Evolutionary conservation across 306 rosid species (phyloP).

Genomic region (Elaeagnus macrophylla): DNA sequence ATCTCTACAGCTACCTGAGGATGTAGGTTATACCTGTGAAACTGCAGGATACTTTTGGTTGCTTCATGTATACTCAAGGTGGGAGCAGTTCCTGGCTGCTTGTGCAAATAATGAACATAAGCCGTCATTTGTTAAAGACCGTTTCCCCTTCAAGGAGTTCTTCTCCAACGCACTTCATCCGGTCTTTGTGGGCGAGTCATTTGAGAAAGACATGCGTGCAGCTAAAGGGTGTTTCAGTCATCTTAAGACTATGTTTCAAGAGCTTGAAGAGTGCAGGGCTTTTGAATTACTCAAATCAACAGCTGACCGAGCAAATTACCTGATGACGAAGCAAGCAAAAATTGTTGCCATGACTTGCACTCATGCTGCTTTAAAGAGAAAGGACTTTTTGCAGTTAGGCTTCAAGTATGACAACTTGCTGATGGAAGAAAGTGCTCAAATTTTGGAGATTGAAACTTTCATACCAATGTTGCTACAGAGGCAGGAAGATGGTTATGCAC

Average conservation of each 20-base stretch:
- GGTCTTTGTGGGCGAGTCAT: conserved; percentile 71
- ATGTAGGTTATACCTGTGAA: conserved; percentile 97
- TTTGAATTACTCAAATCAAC: conserved; percentile 93
- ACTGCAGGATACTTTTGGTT: conserved; percentile 99
- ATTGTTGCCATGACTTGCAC: conserved; percentile 99
- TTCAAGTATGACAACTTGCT: conserved; percentile 97
- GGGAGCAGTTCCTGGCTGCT: conserved; percentile 90
- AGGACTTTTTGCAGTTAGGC: conserved; percentile 89
- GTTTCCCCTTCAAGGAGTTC: conserved; percentile 93
- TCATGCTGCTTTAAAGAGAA: conserved; percentile 95
- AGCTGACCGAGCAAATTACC: conserved; percentile 93
- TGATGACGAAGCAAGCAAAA: conserved; percentile 99
- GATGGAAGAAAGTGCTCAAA: conserved; percentile 99
- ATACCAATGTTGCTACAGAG: conserved; percentile 98
- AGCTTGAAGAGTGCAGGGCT: conserved; percentile 97
- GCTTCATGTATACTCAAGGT: conserved; percentile 93
- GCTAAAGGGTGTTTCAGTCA: conserved; percentile 86
- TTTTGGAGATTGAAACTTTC: conserved; percentile 94
- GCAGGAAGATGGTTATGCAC: conserved; percentile 97
- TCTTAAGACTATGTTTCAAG: conserved; percentile 91
- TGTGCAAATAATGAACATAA: conserved; percentile 62
- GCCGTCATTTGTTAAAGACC: conserved; percentile 61
- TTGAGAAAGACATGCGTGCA: conserved; percentile 82
- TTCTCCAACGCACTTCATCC: conserved; percentile 59
- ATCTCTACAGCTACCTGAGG: conserved; percentile 93